A percentile compares a stretch with the other conserved stretches of the same genome.
Conservation (phyloP, 192 early-diverging fungal genomes). For the Diversispora epigaea region DNA sequence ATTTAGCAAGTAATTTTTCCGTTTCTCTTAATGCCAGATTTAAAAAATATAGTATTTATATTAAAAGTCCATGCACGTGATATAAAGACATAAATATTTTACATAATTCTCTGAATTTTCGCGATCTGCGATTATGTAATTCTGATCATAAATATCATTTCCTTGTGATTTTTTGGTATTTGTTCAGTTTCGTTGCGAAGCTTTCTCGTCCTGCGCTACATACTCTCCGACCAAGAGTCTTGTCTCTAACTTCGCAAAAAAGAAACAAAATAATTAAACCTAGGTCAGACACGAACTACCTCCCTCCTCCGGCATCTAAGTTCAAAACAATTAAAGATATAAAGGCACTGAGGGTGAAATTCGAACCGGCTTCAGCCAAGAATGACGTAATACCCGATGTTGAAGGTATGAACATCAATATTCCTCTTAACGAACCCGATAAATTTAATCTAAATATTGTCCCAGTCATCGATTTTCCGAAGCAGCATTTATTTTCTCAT, state of each 20-base stretch:
- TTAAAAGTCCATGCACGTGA: too few relatives aligned
- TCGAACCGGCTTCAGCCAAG: slow-evolving; percentile 11
- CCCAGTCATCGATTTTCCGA: not conserved
- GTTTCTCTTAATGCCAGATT: not conserved
- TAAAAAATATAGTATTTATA: too few relatives aligned
- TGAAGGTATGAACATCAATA: slow-evolving; percentile 15
- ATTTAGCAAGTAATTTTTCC: slow-evolving; percentile 17
- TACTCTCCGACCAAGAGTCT: slow-evolving; percentile 22
- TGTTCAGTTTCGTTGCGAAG: slow-evolving; percentile 8
- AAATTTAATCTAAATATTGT: slow-evolving; percentile 10
- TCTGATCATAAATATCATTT: too few relatives aligned
- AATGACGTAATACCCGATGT: not conserved
- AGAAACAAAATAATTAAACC: not conserved
- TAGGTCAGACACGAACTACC: too few relatives aligned
- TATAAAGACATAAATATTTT: too few relatives aligned
- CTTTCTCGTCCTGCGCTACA: slow-evolving; percentile 15
- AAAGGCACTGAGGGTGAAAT: not conserved
- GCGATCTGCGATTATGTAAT: too few relatives aligned
- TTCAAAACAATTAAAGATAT: slow-evolving; percentile 21
- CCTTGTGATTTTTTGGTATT: too few relatives aligned
- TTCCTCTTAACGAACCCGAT: slow-evolving; percentile 3
- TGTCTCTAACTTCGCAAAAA: slow-evolving; percentile 6
- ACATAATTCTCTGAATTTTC: too few relatives aligned
- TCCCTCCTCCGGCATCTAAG: slow-evolving; percentile 6
- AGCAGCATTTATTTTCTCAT: not conserved